Evolutionary conservation across 2,329 filamentous ascomycete species (phyloP).

Genomic region (Diplodia corticola): DNA sequence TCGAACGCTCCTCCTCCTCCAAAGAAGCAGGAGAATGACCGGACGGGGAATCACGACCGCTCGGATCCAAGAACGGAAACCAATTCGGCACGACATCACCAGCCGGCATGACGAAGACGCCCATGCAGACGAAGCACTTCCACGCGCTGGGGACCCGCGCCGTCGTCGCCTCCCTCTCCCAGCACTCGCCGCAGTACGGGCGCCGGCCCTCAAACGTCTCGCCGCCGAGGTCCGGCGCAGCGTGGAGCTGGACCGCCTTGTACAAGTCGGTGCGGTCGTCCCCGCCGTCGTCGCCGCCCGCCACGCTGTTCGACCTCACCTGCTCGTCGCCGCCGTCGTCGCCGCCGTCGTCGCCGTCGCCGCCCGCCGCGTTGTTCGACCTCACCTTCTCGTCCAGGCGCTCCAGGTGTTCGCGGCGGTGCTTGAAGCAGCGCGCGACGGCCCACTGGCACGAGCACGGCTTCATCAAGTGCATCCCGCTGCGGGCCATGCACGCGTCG

Average conservation of each 20-base stretch:
- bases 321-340: no score
- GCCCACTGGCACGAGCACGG: not conserved
- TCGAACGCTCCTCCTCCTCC: no score
- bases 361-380: not conserved
- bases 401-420: not conserved
- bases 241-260: no score
- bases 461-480: not conserved
- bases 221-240: rapidly evolving
- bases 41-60: no score
- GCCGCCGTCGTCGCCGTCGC: no score
- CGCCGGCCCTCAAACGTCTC: not conserved
- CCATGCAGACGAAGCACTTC: not conserved
- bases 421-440: not conserved
- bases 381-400: not conserved
- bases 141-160: not conserved
- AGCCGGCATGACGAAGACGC: not conserved
- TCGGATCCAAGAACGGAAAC: not conserved
- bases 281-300: no score
- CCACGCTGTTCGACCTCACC: not conserved
- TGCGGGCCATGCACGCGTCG: not conserved
- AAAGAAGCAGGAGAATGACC: no score
- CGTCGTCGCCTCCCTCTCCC: not conserved
- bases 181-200: not conserved
- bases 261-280: no score
- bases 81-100: not conserved